Base-by-base conservation (phyloP, 495 filamentous ascomycete genomes). In the Xylaria intraflava region DNA sequence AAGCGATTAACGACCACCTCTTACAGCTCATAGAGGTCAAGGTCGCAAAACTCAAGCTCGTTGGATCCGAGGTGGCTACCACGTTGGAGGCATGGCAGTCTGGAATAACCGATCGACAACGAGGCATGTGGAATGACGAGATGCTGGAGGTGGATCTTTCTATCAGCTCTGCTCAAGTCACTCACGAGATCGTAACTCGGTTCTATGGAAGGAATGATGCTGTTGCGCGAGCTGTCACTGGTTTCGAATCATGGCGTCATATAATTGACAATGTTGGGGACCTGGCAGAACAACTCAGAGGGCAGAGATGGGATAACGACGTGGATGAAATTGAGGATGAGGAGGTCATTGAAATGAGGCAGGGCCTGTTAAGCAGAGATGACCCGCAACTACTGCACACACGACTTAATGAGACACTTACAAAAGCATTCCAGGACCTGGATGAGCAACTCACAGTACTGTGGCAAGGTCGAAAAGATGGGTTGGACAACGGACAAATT, bases 281-380 rank as follows among this genome's bases (percentile, higher is more conserved):
- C 12, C 75, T 83, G 11, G 80, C 94, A 26, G 79, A 84, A 24
- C 78, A 81, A 19, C 72, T 96, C 39, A 81, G 75, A 51, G 77
- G 79, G 10, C 77, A 80, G 27, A 80, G 79, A 49, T 95, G 90
- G 86, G 83, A 86, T 20, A 86, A 91, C 51, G 80, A 89, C 29
- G 69, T 89, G 12, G 85, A 93, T 27, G 83, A 85, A 45, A 77
- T 83, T 14, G 85, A 87, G 33, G 88, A 91, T 36, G 84, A 90
- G 39, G 80, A 85, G 31, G 81, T 85, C 1, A 77, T 85, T 30
- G 83, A 91, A 53, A 77, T 80, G 20, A 71, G 84, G 31, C 78
- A 86, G 26, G 72, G 73, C 3, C 68, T 83, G 11, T 73, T 95
- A 27, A 86, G 82, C 62, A 78, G 81, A 29, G 80, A 91, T 24